These are phyloP conservation scores for Pigoraptor vietnamica DNA, from an alignment of 78 protist genomes.

Conservation along the genomic window DNA sequence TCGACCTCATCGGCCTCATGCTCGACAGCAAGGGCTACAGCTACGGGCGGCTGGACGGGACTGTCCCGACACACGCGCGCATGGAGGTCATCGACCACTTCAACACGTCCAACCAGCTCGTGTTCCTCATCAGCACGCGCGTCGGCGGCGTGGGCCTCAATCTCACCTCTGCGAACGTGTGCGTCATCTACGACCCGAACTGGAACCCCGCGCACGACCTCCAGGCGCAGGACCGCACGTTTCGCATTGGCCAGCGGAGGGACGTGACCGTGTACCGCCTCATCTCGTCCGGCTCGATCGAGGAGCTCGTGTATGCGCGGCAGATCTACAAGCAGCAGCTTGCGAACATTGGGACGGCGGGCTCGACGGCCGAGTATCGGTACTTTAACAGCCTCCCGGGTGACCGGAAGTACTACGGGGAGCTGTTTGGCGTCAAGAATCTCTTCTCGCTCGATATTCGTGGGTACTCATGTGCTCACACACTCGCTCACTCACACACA, in stretches of 20 bases:
- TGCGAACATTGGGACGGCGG: not conserved
- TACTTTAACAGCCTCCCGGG: not conserved
- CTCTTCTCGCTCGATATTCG: not conserved
- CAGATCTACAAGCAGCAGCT: slow-evolving; percentile 13
- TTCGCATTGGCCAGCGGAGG: slow-evolving; percentile 24
- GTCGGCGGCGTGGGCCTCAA: slow-evolving; percentile 50
- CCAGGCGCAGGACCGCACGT: slow-evolving; percentile 37
- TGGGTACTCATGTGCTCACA: not conserved
- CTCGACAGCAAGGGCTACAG: not conserved
- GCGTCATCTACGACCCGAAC: slow-evolving; percentile 10
- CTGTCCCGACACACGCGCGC: not conserved
- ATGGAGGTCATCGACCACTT: not conserved
- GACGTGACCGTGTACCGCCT: not conserved
- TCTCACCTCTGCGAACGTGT: slow-evolving; percentile 28
- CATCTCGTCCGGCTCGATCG: not conserved
- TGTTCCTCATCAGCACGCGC: slow-evolving; percentile 20
- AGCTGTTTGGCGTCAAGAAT: not conserved
- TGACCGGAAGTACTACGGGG: not conserved
- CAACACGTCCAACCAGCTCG: not conserved
- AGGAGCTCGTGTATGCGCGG: slow-evolving; percentile 12
- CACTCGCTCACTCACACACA: no score
- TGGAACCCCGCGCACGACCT: slow-evolving; percentile 40
- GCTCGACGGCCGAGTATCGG: not conserved
- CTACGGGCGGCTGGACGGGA: not conserved
- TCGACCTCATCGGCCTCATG: not conserved